Base-by-base conservation (phyloP, 108 stramenopile species). In the Cyclostephanos invisitatus region DNA sequence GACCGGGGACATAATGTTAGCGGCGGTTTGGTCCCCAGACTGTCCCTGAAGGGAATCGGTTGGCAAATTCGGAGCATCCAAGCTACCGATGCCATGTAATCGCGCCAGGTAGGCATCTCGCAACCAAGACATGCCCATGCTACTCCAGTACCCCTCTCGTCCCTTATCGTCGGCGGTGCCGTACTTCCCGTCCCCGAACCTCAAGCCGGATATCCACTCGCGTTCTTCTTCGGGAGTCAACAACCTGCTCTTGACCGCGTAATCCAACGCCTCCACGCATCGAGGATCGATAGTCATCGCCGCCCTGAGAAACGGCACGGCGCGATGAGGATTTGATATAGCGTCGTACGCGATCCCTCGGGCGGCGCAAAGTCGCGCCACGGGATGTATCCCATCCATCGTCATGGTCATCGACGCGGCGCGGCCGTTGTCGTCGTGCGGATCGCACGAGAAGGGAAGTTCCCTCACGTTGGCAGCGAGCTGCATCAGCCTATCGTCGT, bases 181-280 rank as follows among this genome's bases (percentile, higher is more conserved):
- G 32, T 4, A 32, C 32, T 32, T 32, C 32, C 32, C 32, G 0
- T 29, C 65, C 18, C 67, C 80, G 61, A 76, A 77, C 25, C 71
- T 51, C 57, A 85, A 62, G 7, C 37, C 24, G 10, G 44, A 27
- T 15, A 85, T 62, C 58, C 86, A 72, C 22, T 73, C 73, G 36
- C 70, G 63, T 21, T 77, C 83, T 70, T 89, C 79, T 10, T 77
- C 61, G 0, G 86, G 67, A 7, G 77, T 76, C 37, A 89, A 50
- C 6, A 89, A n/a, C 49, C 75, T 71, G 12, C 72, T 70, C 38
- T 83, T 70, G 50, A 87, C 59, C 10, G 86, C 78, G 64, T 78
- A 78, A 24, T 88, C 85, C 78, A 85, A 81, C 3, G 93, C 90
- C 46, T 84, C 73, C 14, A 88, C 80, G 67, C 88, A 89, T 54